A percentile compares a stretch with the other conserved stretches of the same genome.
phyloP scores from a whole-genome alignment of 2,329 filamentous ascomycete genomes.

The Alternaria consortialis region DNA sequence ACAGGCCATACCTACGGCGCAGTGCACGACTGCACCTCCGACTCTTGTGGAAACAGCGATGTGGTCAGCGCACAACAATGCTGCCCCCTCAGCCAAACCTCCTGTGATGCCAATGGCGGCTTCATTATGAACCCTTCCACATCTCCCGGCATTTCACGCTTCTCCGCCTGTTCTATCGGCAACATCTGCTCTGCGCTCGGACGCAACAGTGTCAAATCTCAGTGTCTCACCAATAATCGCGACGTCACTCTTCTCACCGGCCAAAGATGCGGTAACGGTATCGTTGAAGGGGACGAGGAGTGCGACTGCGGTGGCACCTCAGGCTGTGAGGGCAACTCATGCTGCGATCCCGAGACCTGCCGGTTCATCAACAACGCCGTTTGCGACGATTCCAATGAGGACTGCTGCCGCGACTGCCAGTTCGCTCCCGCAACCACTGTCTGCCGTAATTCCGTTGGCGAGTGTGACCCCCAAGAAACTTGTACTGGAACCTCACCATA shows the following conservation, averaged over 20 bases:
- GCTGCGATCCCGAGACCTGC: slow-evolving; percentile 88
- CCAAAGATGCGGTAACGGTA: slow-evolving; percentile 93
- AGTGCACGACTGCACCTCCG: slow-evolving; percentile 84
- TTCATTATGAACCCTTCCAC: slow-evolving; percentile 99
- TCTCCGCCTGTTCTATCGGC: slow-evolving; percentile 88
- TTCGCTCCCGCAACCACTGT: slow-evolving; percentile 73
- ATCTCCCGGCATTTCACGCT: slow-evolving; percentile 73
- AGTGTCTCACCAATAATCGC: slow-evolving; percentile 85
- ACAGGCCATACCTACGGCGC: slow-evolving; percentile 94
- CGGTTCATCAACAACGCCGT: slow-evolving; percentile 78
- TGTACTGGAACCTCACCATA: slow-evolving; percentile 76
- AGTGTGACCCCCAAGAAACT: slow-evolving; percentile 85
- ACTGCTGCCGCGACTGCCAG: slow-evolving; percentile 79
- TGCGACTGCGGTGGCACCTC: slow-evolving; percentile 88
- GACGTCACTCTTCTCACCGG: slow-evolving; percentile 82
- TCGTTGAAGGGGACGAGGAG: slow-evolving; percentile 92
- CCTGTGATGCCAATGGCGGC: slow-evolving; percentile 77
- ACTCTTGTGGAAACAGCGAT: slow-evolving; percentile 72
- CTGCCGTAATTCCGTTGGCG: slow-evolving; percentile 80
- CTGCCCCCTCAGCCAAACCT: slow-evolving; percentile 74
- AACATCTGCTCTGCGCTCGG: slow-evolving; percentile 91
- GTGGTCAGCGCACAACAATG: slow-evolving; percentile 72
- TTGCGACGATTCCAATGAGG: slow-evolving; percentile 86
- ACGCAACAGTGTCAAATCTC: slow-evolving; percentile 76
- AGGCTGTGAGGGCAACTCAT: slow-evolving; percentile 77